A percentile compares a stretch with the other conserved stretches of the same genome.
These are phyloP conservation scores for Penicillium frequentans DNA, from an alignment of 2,329 filamentous ascomycete species.

Conservation along the genomic window DNA sequence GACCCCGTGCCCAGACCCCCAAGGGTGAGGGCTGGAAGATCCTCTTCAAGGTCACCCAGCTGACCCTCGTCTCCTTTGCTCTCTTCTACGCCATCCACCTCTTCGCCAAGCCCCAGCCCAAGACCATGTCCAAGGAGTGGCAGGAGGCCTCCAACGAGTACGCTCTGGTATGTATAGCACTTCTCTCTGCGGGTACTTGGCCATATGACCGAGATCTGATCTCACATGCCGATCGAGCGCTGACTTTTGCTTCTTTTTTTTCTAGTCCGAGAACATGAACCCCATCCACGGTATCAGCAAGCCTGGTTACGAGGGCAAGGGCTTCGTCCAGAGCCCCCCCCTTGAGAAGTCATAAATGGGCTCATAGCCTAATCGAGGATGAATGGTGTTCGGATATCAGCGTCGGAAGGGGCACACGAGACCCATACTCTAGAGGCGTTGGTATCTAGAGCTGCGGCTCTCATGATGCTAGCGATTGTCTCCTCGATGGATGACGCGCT, in stretches of 20 bases:
- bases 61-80: slow-evolving; percentile 64
- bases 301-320: slow-evolving; percentile 74
- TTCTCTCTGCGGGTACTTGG: neutral
- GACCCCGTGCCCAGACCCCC: slow-evolving; percentile 78
- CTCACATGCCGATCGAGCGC: slow-evolving; percentile 15
- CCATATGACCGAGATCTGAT: neutral
- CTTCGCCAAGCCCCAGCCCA: slow-evolving; percentile 70
- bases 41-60: slow-evolving; percentile 68
- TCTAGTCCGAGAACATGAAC: slow-evolving; percentile 77
- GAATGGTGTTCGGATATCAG: slow-evolving; percentile 25
- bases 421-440: neutral
- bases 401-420: slow-evolving; percentile 1
- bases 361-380: slow-evolving; percentile 19
- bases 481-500: slow-evolving; percentile 11
- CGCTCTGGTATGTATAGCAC: slow-evolving; percentile 68
- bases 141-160: slow-evolving; percentile 95
- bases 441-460: neutral
- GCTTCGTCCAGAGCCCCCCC: slow-evolving; percentile 68
- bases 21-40: slow-evolving; percentile 83
- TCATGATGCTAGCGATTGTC: slow-evolving; percentile 14
- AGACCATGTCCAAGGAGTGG: slow-evolving; percentile 95
- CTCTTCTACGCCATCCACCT: slow-evolving; percentile 72
- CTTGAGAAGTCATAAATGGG: slow-evolving; percentile 38
- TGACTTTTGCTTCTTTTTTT: slow-evolving; percentile 17
- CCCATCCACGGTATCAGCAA: slow-evolving; percentile 82